Conservation (phyloP, 164 flowering plant genomes). For the Nelumbo lutea region DNA sequence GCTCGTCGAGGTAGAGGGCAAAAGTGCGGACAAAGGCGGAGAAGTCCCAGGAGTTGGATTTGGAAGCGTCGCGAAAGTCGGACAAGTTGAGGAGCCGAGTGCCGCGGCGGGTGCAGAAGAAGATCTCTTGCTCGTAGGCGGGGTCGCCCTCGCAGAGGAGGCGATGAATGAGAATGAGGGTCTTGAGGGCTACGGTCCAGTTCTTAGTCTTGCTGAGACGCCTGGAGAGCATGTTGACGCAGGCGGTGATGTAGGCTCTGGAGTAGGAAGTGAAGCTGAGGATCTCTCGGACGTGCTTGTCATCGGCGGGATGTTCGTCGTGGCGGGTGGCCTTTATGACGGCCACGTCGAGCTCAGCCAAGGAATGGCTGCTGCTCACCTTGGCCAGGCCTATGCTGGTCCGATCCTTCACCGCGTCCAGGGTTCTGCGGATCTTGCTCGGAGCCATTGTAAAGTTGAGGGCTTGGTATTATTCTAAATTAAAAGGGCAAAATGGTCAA, state of each 20-base stretch:
- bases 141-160: slow-evolving; percentile 71
- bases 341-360: slow-evolving; percentile 77
- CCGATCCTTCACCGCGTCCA: slow-evolving; percentile 75
- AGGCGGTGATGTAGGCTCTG: slow-evolving; percentile 44
- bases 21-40: slow-evolving; percentile 77
- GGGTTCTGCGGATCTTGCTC: slow-evolving; percentile 61
- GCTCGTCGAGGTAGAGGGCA: slow-evolving; percentile 71
- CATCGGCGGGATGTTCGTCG: slow-evolving; percentile 71
- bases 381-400: slow-evolving; percentile 57
- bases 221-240: slow-evolving; percentile 50
- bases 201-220: slow-evolving; percentile 74
- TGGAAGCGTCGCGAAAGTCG: slow-evolving; percentile 67
- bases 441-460: slow-evolving; percentile 35
- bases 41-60: slow-evolving; percentile 77
- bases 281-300: slow-evolving; percentile 53
- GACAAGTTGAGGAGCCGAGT: slow-evolving; percentile 77
- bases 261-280: slow-evolving; percentile 53
- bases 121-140: slow-evolving; percentile 61
- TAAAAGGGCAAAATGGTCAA: not conserved
- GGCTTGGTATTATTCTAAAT: not conserved
- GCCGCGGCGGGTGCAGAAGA: slow-evolving; percentile 75
- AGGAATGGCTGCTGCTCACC: slow-evolving; percentile 41
- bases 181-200: slow-evolving; percentile 81
- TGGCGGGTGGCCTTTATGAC: slow-evolving; percentile 88
- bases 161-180: slow-evolving; percentile 60